Evolutionary conservation across 2,329 filamentous ascomycete species (phyloP).

Genomic region (Huntiella bhutanensis): DNA sequence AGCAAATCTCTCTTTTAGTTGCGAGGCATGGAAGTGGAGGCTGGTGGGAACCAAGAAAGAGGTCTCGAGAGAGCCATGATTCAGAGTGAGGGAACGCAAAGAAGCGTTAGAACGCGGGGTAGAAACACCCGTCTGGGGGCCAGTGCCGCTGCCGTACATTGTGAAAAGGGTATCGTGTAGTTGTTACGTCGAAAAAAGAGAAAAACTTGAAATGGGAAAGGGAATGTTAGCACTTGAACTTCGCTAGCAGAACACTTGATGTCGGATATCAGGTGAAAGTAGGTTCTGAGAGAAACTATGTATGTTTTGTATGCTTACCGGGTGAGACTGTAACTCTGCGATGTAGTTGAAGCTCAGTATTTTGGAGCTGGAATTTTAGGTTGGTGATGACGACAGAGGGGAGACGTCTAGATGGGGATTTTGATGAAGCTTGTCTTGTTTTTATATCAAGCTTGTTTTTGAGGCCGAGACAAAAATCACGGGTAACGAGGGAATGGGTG

Average conservation of each 20-base stretch:
- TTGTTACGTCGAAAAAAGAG: not conserved
- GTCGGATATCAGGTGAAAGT: no score
- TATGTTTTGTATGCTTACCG: not conserved
- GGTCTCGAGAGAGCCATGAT: constrained; percentile 88
- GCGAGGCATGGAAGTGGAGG: constrained; percentile 87
- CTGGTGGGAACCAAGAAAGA: constrained; percentile 89
- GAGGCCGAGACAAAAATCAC: not conserved
- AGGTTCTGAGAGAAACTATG: not conserved
- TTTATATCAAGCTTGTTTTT: no score
- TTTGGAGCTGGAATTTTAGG: not conserved
- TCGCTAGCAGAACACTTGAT: no score
- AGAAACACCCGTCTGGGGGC: constrained; percentile 86
- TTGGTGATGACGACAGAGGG: not conserved
- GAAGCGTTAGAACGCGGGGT: constrained; percentile 89
- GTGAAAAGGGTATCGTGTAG: constrained; percentile 17
- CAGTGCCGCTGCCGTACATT: constrained; percentile 75
- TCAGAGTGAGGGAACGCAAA: constrained; percentile 73
- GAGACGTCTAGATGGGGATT: not conserved
- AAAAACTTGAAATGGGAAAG: not conserved
- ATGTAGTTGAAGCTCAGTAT: no score
- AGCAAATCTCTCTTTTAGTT: constrained; percentile 80
- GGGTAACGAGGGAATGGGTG: constrained; percentile 1
- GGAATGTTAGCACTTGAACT: not conserved
- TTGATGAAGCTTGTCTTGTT: no score
- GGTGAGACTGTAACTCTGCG: no score